A percentile compares a stretch with the other conserved stretches of the same genome.
Conservation (phyloP, 2,329 filamentous ascomycete species). For the Rhytidhysteron rufulum region DNA sequence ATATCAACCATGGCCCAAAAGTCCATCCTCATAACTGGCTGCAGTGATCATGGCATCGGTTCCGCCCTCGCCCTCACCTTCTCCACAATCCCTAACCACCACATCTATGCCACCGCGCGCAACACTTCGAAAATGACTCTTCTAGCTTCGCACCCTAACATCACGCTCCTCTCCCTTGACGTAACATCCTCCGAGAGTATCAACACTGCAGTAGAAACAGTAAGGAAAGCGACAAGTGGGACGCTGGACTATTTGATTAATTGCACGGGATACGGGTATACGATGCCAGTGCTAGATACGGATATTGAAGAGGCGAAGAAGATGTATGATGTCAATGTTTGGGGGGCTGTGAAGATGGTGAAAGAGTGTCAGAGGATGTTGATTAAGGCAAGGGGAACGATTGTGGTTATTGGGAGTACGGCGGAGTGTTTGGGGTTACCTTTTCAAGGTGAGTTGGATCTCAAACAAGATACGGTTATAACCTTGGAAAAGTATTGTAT, state of each 20-base stretch:
- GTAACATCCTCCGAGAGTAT: slow-evolving; percentile 25
- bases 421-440: background rate
- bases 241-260: slow-evolving; percentile 44
- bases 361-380: slow-evolving; percentile 32
- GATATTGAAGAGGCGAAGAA: background rate
- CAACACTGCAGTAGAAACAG: slow-evolving; percentile 20
- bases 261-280: slow-evolving; percentile 39
- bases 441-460: background rate
- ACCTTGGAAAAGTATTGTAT: background rate
- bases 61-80: slow-evolving; percentile 36
- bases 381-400: slow-evolving; percentile 16
- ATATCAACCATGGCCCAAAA: too few species aligned
- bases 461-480: slow-evolving; percentile 1
- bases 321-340: slow-evolving; percentile 38
- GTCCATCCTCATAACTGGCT: slow-evolving; percentile 16
- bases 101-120: slow-evolving; percentile 42
- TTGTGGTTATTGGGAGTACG: background rate
- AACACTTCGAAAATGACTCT: slow-evolving; percentile 22
- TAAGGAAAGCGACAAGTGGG: slow-evolving; percentile 26
- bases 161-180: slow-evolving; percentile 24
- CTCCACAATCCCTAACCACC: slow-evolving; percentile 23
- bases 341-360: slow-evolving; percentile 29
- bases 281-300: slow-evolving; percentile 33
- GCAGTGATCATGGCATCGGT: slow-evolving; percentile 36
- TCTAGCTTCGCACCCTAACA: slow-evolving; percentile 1